Percentiles rank a stretch among this genome's conserved stretches.
Evolutionary conservation across 768 basidiomycete genomes (phyloP).

Genomic region (Tulasnella sp.): DNA sequence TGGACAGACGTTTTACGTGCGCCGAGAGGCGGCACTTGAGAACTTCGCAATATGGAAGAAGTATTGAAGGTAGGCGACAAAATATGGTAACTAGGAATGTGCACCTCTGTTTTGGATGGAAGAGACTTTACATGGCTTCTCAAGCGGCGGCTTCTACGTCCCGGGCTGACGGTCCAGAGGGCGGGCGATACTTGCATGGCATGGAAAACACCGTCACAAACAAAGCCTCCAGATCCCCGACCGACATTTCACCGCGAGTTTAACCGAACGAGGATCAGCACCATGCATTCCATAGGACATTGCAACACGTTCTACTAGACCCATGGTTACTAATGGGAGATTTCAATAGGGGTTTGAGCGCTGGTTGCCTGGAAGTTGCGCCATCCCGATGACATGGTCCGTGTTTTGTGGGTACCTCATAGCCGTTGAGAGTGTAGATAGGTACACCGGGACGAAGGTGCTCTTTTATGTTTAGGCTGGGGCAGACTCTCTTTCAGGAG

Average conservation of each 20-base stretch:
- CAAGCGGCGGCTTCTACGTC: neutral
- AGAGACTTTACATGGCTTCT: neutral
- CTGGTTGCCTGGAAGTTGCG: neutral
- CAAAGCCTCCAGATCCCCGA: neutral
- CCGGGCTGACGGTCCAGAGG: neutral
- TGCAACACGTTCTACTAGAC: neutral
- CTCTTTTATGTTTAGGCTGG: neutral
- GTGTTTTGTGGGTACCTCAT: neutral
- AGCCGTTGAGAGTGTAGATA: neutral
- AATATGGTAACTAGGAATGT: neutral
- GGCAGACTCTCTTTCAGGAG: neutral
- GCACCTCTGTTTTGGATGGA: neutral
- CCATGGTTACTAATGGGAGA: neutral
- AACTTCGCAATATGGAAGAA: neutral
- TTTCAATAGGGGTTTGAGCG: neutral
- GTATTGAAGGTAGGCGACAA: neutral
- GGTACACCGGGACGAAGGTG: slow-evolving; percentile 1
- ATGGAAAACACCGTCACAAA: neutral
- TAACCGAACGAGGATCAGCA: neutral
- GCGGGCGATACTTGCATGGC: neutral
- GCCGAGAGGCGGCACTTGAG: neutral
- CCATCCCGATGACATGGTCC: neutral
- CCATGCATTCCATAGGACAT: neutral
- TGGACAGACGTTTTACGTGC: neutral
- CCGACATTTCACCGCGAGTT: slow-evolving; percentile 1